Percentiles rank a stretch among this genome's conserved stretches.
These are phyloP conservation scores for Moricandia moricandioides DNA, from an alignment of 345 rosid species.

Conservation along the genomic window DNA sequence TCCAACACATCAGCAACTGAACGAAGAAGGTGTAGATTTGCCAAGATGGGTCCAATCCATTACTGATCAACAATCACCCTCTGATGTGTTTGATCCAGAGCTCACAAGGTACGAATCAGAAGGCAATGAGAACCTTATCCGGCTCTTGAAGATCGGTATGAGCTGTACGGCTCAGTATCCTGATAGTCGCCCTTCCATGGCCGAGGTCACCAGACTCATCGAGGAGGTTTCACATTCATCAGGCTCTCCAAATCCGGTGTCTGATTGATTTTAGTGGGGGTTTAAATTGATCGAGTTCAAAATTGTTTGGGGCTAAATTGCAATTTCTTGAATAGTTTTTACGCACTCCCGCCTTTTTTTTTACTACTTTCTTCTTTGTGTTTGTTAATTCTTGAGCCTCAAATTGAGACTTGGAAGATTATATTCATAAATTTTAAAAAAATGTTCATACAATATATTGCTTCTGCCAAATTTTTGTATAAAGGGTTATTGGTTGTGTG, in stretches of 20 bases:
- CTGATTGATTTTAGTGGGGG: slow-evolving; percentile 22
- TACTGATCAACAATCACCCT: slow-evolving; percentile 57
- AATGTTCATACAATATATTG: slow-evolving; percentile 16
- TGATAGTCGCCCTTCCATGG: slow-evolving; percentile 76
- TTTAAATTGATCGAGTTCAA: slow-evolving; percentile 18
- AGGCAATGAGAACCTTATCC: slow-evolving; percentile 65
- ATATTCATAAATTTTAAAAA: neutral
- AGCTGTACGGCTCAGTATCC: slow-evolving; percentile 77
- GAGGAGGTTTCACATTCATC: slow-evolving; percentile 53
- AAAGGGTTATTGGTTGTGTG: slow-evolving; percentile 20
- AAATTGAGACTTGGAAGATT: slow-evolving; percentile 21
- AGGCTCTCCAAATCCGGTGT: slow-evolving; percentile 26
- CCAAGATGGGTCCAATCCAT: slow-evolving; percentile 89
- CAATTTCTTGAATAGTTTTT: slow-evolving; percentile 17
- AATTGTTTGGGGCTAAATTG: slow-evolving; percentile 31
- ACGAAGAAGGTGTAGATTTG: slow-evolving; percentile 83
- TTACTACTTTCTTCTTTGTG: neutral
- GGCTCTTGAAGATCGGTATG: slow-evolving; percentile 71
- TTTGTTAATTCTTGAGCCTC: slow-evolving; percentile 38
- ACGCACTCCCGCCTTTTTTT: neutral
- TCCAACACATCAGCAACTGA: slow-evolving; percentile 58
- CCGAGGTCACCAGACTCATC: slow-evolving; percentile 61
- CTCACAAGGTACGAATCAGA: slow-evolving; percentile 75
- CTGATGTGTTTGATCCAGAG: slow-evolving; percentile 75
- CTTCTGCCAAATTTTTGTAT: slow-evolving; percentile 22